Evolutionary conservation across 2,329 filamentous ascomycete species (phyloP).

Genomic region (Pseudocercospora eumusae): DNA sequence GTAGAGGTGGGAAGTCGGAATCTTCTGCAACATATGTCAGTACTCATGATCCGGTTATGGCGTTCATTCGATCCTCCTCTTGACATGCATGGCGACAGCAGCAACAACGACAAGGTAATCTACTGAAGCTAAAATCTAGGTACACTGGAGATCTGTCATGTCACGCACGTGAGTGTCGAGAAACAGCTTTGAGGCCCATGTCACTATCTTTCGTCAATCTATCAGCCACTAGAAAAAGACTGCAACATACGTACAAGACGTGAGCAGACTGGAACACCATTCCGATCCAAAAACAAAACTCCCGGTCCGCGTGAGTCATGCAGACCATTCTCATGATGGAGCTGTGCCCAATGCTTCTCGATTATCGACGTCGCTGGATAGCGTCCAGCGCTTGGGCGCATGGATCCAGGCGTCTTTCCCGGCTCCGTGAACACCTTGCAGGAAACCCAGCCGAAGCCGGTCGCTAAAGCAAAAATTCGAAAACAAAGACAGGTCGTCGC

Average conservation of each 20-base stretch:
- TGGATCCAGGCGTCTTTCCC: constrained; percentile 28
- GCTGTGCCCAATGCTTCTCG: constrained; percentile 26
- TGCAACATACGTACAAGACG: constrained; percentile 40
- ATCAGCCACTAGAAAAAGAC: constrained; percentile 37
- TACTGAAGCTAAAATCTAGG: constrained; percentile 11
- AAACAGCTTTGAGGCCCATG: constrained; percentile 27
- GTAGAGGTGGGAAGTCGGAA: constrained; percentile 34
- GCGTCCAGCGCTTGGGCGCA: constrained; percentile 37
- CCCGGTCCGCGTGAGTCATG: constrained; percentile 20
- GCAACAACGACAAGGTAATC: constrained; percentile 14
- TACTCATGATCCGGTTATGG: constrained; percentile 1
- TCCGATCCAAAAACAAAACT: constrained; percentile 20
- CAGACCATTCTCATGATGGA: constrained; percentile 25
- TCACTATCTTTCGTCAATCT: constrained; percentile 41
- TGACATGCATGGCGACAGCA: constrained; percentile 31
- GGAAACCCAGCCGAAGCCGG: constrained; percentile 28
- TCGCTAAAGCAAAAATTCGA: constrained; percentile 25
- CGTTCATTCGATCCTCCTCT: constrained; percentile 22
- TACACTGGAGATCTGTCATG: constrained; percentile 32
- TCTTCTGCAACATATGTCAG: constrained; percentile 34
- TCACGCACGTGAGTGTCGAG: constrained; percentile 27
- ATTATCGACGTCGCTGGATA: constrained; percentile 29
- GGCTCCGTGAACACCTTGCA: constrained; percentile 34
- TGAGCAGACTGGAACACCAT: constrained; percentile 23
- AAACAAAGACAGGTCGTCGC: constrained; percentile 26